Conservation (phyloP, 345 rosid genomes). For the Corchorus capsularis region DNA sequence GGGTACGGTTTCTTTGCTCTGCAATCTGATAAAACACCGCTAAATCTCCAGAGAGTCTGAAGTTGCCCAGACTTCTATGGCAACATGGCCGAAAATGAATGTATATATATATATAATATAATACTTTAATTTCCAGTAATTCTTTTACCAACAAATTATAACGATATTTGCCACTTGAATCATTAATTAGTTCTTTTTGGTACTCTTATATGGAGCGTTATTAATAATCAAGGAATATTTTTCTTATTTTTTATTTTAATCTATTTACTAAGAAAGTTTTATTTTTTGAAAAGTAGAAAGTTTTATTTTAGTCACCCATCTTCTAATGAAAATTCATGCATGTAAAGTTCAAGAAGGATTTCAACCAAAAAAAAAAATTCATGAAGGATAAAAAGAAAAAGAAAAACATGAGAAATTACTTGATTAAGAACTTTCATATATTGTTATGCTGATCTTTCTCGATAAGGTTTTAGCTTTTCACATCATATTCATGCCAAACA, state of each 20-base stretch:
- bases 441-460: not conserved
- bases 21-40: not conserved
- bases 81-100: not conserved
- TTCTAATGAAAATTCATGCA: too few species aligned
- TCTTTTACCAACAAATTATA: too few species aligned
- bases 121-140: too few species aligned
- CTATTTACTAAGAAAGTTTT: too few species aligned
- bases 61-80: not conserved
- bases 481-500: not conserved
- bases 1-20: not conserved
- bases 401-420: not conserved
- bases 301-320: too few species aligned
- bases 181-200: too few species aligned
- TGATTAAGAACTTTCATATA: not conserved
- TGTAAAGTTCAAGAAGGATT: too few species aligned
- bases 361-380: too few species aligned
- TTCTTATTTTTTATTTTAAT: too few species aligned
- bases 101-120: not conserved
- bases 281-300: too few species aligned
- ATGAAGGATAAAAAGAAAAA: too few species aligned
- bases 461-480: not conserved
- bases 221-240: not conserved
- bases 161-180: too few species aligned
- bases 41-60: not conserved
- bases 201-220: not conserved